phyloP scores from a whole-genome alignment of 495 filamentous ascomycete genomes.

The Platismatia glauca region DNA sequence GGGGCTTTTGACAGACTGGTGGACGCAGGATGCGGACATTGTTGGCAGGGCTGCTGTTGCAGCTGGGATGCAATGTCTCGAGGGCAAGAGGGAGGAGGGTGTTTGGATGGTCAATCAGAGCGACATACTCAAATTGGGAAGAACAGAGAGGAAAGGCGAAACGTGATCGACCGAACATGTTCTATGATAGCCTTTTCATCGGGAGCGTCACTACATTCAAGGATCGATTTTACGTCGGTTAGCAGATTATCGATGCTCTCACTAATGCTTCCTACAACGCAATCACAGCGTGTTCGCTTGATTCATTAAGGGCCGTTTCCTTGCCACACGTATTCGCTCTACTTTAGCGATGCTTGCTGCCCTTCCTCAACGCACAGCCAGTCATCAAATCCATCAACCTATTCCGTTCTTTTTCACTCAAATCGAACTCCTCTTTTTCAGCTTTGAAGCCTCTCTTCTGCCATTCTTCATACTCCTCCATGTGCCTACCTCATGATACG shows the following conservation, averaged over 20 bases:
- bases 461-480: conserved; percentile 27
- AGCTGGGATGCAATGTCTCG: conserved; percentile 34
- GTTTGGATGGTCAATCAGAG: conserved; percentile 27
- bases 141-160: conserved; percentile 16
- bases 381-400: conserved; percentile 1
- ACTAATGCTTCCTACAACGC: background rate
- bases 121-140: conserved; percentile 32
- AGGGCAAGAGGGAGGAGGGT: conserved; percentile 19
- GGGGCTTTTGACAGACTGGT: conserved; percentile 47
- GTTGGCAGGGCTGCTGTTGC: conserved; percentile 66
- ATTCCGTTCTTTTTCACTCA: conserved; percentile 5
- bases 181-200: background rate
- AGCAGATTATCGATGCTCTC: background rate
- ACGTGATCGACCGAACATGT: background rate
- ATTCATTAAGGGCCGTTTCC: background rate
- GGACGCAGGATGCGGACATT: conserved; percentile 66
- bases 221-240: background rate
- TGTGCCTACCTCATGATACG: conserved; percentile 29
- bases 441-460: conserved; percentile 28
- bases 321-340: background rate
- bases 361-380: conserved; percentile 12
- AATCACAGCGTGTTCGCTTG: background rate
- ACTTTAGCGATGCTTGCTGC: conserved; percentile 13
- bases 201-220: background rate
- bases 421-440: conserved; percentile 24